Conservation (phyloP, 2,329 filamentous ascomycete species). For the Ophiostoma ulmi region DNA sequence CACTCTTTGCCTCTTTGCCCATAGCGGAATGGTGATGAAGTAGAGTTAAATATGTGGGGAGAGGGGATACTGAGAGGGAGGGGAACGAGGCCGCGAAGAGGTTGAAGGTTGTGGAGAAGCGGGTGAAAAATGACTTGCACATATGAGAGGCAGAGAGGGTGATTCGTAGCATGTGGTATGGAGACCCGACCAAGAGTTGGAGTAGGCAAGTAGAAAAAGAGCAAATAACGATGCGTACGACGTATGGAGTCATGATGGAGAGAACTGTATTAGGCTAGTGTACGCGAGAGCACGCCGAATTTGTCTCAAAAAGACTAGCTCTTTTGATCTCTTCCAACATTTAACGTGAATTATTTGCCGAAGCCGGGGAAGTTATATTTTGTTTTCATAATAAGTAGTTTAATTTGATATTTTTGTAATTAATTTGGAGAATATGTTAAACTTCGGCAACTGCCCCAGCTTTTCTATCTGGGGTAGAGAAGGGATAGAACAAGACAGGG, state of each 20-base stretch:
- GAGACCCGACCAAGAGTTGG: conserved; percentile 3
- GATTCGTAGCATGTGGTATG: conserved; percentile 11
- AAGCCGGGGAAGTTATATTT: conserved; percentile 7
- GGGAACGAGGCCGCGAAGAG: background rate
- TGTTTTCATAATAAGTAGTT: background rate
- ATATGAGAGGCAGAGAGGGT: background rate
- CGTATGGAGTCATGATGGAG: background rate
- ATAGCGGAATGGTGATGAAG: background rate
- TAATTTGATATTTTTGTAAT: background rate
- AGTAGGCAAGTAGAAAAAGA: conserved; percentile 8
- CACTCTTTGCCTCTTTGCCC: background rate
- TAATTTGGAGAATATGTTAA: background rate
- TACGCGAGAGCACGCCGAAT: background rate
- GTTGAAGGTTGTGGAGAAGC: background rate
- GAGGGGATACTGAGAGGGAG: conserved; percentile 1
- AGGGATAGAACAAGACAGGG: background rate
- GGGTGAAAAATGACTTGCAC: background rate
- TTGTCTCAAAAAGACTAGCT: background rate
- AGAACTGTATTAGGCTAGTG: conserved; percentile 8
- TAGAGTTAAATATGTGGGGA: conserved; percentile 8
- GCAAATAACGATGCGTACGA: conserved; percentile 1
- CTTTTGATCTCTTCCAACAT: conserved; percentile 1
- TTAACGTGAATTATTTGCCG: background rate
- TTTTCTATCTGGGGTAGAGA: background rate
- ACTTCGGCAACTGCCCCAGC: background rate